Conservation (phyloP, 306 rosid genomes). For the Carpinus viminea region DNA sequence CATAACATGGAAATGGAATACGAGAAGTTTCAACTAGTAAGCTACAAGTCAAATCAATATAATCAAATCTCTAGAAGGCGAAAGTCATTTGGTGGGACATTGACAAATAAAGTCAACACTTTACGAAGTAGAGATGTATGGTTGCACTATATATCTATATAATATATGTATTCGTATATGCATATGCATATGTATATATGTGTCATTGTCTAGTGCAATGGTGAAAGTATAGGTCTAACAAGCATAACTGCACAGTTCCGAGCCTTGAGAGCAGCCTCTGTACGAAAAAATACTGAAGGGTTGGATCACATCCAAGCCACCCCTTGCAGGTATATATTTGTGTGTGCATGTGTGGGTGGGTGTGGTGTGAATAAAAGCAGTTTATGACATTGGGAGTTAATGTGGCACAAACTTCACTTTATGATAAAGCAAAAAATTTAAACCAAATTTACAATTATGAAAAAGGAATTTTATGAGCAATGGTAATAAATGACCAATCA, state of each 20-base stretch:
- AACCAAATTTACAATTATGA: not conserved
- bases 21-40: not conserved
- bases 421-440: not conserved
- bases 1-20: not conserved
- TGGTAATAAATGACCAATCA: not conserved
- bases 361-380: not conserved
- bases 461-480: not conserved
- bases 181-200: not conserved
- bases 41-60: not conserved
- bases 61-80: not conserved
- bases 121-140: not conserved
- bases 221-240: not conserved
- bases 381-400: not conserved
- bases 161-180: not conserved
- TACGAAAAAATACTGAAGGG: not conserved
- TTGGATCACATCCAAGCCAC: not conserved
- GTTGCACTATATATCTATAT: not conserved
- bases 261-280: not conserved
- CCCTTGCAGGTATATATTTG: not conserved
- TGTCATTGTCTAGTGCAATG: not conserved
- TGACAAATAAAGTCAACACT: constrained; percentile 34
- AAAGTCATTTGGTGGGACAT: constrained; percentile 34
- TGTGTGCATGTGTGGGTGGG: not conserved
- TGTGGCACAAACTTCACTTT: not conserved
- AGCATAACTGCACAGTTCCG: not conserved